Base-by-base conservation (phyloP, 2,329 filamentous ascomycete species). In the Hirsutella rhossiliensis region DNA sequence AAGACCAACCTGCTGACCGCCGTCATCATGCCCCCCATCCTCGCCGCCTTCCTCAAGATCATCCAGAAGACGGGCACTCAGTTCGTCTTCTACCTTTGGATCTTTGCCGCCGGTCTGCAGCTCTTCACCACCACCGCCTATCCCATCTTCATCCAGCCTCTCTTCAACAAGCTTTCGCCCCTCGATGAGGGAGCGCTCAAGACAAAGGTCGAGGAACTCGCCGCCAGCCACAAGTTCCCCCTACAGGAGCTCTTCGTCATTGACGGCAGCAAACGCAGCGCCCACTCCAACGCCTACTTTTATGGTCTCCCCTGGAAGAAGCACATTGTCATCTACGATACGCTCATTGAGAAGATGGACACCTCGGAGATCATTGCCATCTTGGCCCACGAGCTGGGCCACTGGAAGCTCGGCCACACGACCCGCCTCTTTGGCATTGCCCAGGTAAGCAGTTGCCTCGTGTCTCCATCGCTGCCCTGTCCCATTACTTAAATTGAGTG, bases 241-340 rank as follows among this genome's bases (percentile, higher is more conserved):
- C 81, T 98, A 28, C 80, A 84, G 50, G 88, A 97, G 60, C 76
- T 98, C 38, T 87, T 94, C 59, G 89, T 97, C 57, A 98, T 98
- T 57, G 87, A 94, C 58, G 87, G 87, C 47, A 88, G 83, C 69
- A 92, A 89, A 72, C 76, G 87, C 57, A 87, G 82, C 60, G 83
- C 85, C 29, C 87, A 94, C 68, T 87, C 83, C 65, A 94, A 94
- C 61, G 87, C 87, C 30, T 92, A 94, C 67, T 98, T 98, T 70
- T 96, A 94, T 56, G 92, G 92, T 48, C 77, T 98, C 45, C 92
- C 92, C 37, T 98, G 90, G 89, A 96, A 96, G 77, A 97, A 97
- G 77, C 94, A 97, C 71, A 98, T 98, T 70, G 92, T 98, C 58
- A 94, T 98, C 60, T 98, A 95, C 62, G 92, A 98, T 62, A 98